phyloP scores from a whole-genome alignment of 805 yeast species.

The Metschnikowia anglica region DNA sequence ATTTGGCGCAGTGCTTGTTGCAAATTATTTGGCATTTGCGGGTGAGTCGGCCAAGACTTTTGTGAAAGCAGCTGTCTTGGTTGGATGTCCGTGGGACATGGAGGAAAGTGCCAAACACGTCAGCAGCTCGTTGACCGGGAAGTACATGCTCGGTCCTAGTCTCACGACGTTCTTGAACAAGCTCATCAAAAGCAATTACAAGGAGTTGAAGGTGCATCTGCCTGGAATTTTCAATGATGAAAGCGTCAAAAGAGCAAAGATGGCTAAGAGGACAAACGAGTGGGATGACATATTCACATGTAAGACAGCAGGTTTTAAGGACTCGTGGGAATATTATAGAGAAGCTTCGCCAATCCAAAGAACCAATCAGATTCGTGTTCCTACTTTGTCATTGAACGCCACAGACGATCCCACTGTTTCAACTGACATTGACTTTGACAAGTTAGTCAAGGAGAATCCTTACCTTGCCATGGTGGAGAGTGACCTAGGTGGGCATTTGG shows the following conservation, averaged over 20 bases:
- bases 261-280: constrained; percentile 42
- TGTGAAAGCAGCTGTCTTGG: constrained; percentile 49
- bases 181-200: constrained; percentile 36
- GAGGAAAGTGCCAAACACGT: constrained; percentile 47
- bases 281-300: constrained; percentile 70
- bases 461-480: constrained; percentile 57
- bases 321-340: constrained; percentile 65
- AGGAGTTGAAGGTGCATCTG: constrained; percentile 27
- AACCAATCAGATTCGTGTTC: constrained; percentile 54
- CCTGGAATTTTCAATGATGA: constrained; percentile 32
- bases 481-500: constrained; percentile 76
- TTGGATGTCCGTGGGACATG: constrained; percentile 79
- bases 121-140: constrained; percentile 35
- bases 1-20: constrained; percentile 71
- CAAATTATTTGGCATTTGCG: constrained; percentile 70
- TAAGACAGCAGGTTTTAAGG: constrained; percentile 61
- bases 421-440: constrained; percentile 50
- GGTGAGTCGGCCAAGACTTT: constrained; percentile 33
- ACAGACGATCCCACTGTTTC: constrained; percentile 76
- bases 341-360: constrained; percentile 57
- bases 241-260: constrained; percentile 49
- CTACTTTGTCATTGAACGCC: constrained; percentile 62
- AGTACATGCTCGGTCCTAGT: constrained; percentile 34
- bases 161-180: constrained; percentile 33
- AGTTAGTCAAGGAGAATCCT: constrained; percentile 53